These are phyloP conservation scores for Ophiocordyceps unilateralis DNA, from an alignment of 2,329 filamentous ascomycete genomes.

Conservation along the genomic window DNA sequence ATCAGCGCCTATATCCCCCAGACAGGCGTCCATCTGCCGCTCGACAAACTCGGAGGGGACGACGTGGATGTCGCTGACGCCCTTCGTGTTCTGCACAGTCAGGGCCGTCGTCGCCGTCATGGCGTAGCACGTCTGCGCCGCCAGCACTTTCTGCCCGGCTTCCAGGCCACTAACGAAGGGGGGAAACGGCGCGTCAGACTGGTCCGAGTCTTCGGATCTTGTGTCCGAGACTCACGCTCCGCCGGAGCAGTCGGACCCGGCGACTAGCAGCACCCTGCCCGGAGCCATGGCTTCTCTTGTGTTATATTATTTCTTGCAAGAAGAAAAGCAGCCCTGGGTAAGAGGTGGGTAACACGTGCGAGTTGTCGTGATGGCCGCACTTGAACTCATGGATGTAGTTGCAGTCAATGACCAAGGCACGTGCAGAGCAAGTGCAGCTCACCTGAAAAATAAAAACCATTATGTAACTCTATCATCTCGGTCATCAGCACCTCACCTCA, in stretches of 20 bases:
- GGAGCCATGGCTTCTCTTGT: constrained; percentile 14
- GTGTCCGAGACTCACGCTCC: constrained; percentile 46
- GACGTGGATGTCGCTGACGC: constrained; percentile 66
- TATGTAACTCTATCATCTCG: no score
- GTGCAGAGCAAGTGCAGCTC: no score
- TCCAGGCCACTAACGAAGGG: constrained; percentile 66
- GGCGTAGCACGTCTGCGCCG: constrained; percentile 83
- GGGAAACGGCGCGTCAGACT: not conserved
- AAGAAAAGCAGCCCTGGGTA: not conserved
- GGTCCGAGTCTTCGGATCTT: not conserved
- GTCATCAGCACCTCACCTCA: no score
- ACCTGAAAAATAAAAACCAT: no score
- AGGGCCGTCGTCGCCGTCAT: constrained; percentile 92
- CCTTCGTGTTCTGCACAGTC: constrained; percentile 87
- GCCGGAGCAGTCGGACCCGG: constrained; percentile 79
- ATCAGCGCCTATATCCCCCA: constrained; percentile 73
- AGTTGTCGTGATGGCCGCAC: not conserved
- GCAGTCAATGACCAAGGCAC: no score
- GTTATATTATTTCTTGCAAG: not conserved
- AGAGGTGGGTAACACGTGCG: not conserved
- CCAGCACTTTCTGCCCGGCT: constrained; percentile 88
- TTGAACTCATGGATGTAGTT: no score
- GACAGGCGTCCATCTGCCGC: constrained; percentile 71
- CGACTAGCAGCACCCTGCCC: constrained; percentile 57
- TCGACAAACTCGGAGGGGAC: constrained; percentile 63